phyloP scores from a whole-genome alignment of 208 protist genomes.

The Trypanosoma brucei region DNA sequence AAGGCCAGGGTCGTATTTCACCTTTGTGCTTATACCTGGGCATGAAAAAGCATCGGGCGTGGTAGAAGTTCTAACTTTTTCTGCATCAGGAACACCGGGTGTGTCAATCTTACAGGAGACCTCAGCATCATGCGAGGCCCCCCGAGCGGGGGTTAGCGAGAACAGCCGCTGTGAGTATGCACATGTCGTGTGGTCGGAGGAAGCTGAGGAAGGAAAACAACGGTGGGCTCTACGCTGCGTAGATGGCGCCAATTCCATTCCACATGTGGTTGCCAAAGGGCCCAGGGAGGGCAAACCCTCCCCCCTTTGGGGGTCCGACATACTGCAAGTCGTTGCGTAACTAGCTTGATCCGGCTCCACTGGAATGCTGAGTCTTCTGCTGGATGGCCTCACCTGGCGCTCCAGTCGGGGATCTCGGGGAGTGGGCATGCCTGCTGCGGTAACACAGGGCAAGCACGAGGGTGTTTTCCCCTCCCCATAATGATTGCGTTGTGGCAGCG shows the following conservation, averaged over 20 bases:
- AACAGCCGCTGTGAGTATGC: background rate
- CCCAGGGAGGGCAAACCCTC: background rate
- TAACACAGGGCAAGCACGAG: background rate
- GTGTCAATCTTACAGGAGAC: background rate
- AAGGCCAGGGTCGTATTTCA: background rate
- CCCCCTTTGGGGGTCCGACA: background rate
- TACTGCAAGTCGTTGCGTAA: background rate
- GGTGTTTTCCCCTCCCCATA: background rate
- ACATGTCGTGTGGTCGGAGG: background rate
- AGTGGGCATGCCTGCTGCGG: background rate
- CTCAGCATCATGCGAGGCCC: background rate
- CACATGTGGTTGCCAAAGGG: background rate
- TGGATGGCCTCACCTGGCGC: background rate
- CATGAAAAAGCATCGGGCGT: background rate
- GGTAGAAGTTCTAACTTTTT: background rate
- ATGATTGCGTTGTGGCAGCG: background rate
- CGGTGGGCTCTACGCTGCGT: background rate
- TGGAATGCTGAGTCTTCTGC: background rate
- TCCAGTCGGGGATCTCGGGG: background rate
- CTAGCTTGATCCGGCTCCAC: background rate
- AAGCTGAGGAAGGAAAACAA: background rate
- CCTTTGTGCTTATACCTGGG: background rate
- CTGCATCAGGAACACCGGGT: background rate
- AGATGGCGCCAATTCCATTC: background rate
- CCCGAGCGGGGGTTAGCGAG: background rate